Evolutionary conservation across 2,329 filamentous ascomycete genomes (phyloP).

Genomic region (Periconia digitata): DNA sequence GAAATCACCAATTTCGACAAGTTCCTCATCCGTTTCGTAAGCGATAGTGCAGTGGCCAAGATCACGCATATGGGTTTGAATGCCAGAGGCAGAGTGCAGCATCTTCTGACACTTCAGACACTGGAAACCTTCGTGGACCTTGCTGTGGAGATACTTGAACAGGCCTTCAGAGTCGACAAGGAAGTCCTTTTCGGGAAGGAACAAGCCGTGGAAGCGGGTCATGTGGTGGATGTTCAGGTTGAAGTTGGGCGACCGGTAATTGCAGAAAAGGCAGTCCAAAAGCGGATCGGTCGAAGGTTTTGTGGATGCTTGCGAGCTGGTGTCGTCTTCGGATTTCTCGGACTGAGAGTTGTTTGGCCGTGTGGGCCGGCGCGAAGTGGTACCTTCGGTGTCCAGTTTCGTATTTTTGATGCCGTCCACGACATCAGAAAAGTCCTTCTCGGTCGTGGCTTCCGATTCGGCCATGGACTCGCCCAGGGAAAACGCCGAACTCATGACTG

Average conservation of each 20-base stretch:
- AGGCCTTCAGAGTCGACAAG: slow-evolving; percentile 81
- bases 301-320: slow-evolving; percentile 26
- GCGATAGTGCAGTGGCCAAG: slow-evolving; percentile 97
- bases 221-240: slow-evolving; percentile 84
- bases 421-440: slow-evolving; percentile 75
- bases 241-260: slow-evolving; percentile 74
- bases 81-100: slow-evolving; percentile 74
- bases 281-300: slow-evolving; percentile 43
- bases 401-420: slow-evolving; percentile 76
- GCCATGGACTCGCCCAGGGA: slow-evolving; percentile 80
- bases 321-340: slow-evolving; percentile 48
- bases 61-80: slow-evolving; percentile 97
- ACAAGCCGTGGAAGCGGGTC: slow-evolving; percentile 91
- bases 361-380: slow-evolving; percentile 42
- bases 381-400: slow-evolving; percentile 51
- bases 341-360: slow-evolving; percentile 44
- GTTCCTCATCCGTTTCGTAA: slow-evolving; percentile 83
- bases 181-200: slow-evolving; percentile 87
- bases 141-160: slow-evolving; percentile 74
- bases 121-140: slow-evolving; percentile 77
- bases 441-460: slow-evolving; percentile 51
- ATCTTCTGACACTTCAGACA: slow-evolving; percentile 87
- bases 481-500: slow-evolving; percentile 87
- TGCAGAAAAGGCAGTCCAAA: slow-evolving; percentile 83
- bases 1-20: slow-evolving; percentile 91